Evolutionary conservation across 2,329 filamentous ascomycete species (phyloP).

Genomic region (Fusarium luffae): DNA sequence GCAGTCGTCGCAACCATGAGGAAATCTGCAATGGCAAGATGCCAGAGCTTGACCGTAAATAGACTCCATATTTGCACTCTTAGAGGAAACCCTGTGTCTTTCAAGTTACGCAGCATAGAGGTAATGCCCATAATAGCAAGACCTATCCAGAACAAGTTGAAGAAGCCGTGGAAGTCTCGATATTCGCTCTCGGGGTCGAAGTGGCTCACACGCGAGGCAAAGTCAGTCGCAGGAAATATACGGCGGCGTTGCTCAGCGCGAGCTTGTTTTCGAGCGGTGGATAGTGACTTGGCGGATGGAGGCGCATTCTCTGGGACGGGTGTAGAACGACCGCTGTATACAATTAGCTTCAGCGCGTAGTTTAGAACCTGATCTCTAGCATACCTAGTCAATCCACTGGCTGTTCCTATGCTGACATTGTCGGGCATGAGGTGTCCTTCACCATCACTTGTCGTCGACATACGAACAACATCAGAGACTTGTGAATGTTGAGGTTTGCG

Average conservation of each 20-base stretch:
- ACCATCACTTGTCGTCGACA: constrained; percentile 48
- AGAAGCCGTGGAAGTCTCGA: constrained; percentile 95
- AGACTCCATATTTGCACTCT: constrained; percentile 88
- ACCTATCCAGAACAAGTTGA: constrained; percentile 97
- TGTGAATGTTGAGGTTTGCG: constrained; percentile 62
- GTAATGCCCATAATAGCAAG: constrained; percentile 97
- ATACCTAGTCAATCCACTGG: constrained; percentile 61
- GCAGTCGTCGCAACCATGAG: constrained; percentile 84
- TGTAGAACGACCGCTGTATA: constrained; percentile 80
- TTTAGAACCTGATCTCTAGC: background rate
- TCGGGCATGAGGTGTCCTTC: constrained; percentile 52
- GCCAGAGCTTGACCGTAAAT: constrained; percentile 89
- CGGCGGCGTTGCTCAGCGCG: constrained; percentile 84
- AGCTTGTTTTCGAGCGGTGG: constrained; percentile 83
- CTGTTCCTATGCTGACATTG: constrained; percentile 45
- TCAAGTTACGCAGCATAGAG: constrained; percentile 90
- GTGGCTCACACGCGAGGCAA: constrained; percentile 89
- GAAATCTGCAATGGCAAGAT: constrained; percentile 84
- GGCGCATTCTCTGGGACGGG: constrained; percentile 89
- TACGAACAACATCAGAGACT: constrained; percentile 56
- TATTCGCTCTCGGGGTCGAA: constrained; percentile 95
- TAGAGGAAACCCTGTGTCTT: constrained; percentile 90
- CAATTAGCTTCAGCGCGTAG: constrained; percentile 9
- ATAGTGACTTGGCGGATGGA: constrained; percentile 89
- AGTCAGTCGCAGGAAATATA: constrained; percentile 93